Conservation (phyloP, 2,329 filamentous ascomycete genomes). For the Penicillium sp. region DNA sequence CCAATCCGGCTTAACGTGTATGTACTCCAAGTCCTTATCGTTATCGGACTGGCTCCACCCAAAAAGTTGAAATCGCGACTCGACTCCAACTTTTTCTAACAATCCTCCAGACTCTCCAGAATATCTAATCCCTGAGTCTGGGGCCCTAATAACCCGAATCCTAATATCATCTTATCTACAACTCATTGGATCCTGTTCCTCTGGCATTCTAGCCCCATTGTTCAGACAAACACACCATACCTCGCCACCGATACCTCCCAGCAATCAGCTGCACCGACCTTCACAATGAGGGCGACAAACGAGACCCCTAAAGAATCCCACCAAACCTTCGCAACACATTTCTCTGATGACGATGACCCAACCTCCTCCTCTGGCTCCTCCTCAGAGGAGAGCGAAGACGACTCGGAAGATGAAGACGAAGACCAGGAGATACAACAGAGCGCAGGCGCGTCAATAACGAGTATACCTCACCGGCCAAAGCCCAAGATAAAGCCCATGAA, state of each 20-base stretch:
- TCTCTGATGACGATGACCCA: constrained; percentile 13
- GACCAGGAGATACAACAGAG: background rate
- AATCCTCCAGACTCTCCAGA: background rate
- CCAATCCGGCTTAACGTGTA: constrained; percentile 1
- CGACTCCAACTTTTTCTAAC: constrained; percentile 3
- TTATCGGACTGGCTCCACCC: constrained; percentile 20
- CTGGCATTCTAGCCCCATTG: background rate
- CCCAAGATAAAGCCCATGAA: constrained; percentile 31
- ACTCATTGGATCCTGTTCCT: background rate
- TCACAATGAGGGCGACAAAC: constrained; percentile 9
- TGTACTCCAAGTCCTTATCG: constrained; percentile 19
- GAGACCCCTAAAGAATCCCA: constrained; percentile 1
- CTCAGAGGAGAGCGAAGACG: constrained; percentile 23
- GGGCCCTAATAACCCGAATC: background rate
- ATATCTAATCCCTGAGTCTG: too few species aligned
- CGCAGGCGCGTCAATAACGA: constrained; percentile 19
- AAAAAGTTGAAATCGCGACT: constrained; percentile 23
- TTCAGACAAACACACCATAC: background rate
- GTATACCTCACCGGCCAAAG: constrained; percentile 29
- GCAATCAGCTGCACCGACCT: background rate
- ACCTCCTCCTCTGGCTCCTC: constrained; percentile 26
- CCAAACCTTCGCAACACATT: constrained; percentile 1
- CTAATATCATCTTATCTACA: too few species aligned
- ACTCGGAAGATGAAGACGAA: constrained; percentile 23
- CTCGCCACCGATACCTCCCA: background rate